Percentiles rank a stretch among this genome's conserved stretches.
Conservation (phyloP, 805 yeast species). For the Torulaspora franciscae region DNA sequence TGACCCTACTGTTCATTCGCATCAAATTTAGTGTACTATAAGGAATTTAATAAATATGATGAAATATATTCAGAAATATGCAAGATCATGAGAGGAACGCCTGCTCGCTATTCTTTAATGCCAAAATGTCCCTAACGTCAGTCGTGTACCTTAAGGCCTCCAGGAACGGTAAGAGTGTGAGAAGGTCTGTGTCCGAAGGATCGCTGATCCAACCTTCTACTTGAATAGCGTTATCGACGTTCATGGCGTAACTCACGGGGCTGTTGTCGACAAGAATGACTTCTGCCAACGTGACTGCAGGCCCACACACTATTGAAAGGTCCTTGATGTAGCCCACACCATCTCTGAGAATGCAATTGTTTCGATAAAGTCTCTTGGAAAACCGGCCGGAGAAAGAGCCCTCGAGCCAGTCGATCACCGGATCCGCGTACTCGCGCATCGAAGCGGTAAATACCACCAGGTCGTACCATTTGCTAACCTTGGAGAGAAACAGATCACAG, state of each 20-base stretch:
- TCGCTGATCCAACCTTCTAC: constrained; percentile 98
- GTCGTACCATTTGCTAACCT: constrained; percentile 81
- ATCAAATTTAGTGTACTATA: constrained; percentile 7
- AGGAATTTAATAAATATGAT: neutral
- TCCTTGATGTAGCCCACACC: constrained; percentile 89
- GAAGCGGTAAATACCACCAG: constrained; percentile 92
- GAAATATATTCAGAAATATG: constrained; percentile 1
- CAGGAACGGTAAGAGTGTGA: constrained; percentile 72
- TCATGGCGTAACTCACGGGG: constrained; percentile 79
- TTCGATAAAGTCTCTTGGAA: constrained; percentile 68
- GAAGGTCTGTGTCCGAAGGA: constrained; percentile 79
- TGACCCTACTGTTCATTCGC: constrained; percentile 38
- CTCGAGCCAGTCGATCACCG: constrained; percentile 90
- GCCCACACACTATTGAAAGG: constrained; percentile 38
- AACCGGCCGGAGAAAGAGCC: constrained; percentile 45
- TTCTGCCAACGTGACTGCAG: constrained; percentile 38
- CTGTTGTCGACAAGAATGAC: constrained; percentile 83
- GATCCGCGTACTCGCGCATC: constrained; percentile 92
- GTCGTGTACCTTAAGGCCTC: constrained; percentile 60
- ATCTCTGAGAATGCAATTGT: constrained; percentile 67
- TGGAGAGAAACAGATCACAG: constrained; percentile 77
- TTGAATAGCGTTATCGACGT: constrained; percentile 82
- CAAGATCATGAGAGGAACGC: constrained; percentile 17
- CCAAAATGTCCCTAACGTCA: constrained; percentile 75
- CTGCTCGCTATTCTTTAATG: constrained; percentile 60